These are phyloP conservation scores for Crithidia expoeki DNA, from an alignment of 208 protist species.

Conservation along the genomic window DNA sequence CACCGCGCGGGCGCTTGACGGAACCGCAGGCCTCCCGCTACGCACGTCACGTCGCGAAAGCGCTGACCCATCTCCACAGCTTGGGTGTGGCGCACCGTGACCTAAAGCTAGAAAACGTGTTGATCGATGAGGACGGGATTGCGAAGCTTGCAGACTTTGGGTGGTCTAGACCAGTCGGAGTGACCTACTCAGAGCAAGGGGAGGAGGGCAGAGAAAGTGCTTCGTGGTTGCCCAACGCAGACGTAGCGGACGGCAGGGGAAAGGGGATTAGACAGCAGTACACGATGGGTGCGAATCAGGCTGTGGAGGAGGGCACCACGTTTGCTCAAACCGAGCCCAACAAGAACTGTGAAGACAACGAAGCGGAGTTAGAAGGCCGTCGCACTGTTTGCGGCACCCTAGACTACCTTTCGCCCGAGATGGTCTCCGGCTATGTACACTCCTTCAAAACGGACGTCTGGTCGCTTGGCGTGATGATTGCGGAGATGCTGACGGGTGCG, in stretches of 20 bases:
- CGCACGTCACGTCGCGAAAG: conserved; percentile 67
- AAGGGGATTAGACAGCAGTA: too few species aligned
- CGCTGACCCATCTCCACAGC: conserved; percentile 76
- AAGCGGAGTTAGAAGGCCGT: conserved; percentile 13
- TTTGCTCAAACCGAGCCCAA: too few species aligned
- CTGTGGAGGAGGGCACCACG: too few species aligned
- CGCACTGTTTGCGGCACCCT: conserved; percentile 96
- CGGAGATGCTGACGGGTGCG: conserved; percentile 79
- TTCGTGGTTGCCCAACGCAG: too few species aligned
- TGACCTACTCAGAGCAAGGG: neutral
- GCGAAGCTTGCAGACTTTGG: conserved; percentile 99
- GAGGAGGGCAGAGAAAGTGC: too few species aligned
- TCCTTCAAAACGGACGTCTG: conserved; percentile 83
- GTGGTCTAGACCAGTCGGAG: conserved; percentile 81
- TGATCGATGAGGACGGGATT: conserved; percentile 74
- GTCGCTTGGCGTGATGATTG: conserved; percentile 87
- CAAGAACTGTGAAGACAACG: too few species aligned
- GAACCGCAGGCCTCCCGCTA: conserved; percentile 67
- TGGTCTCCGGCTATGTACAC: conserved; percentile 79
- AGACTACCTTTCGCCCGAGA: conserved; percentile 99
- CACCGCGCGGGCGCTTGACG: conserved; percentile 29
- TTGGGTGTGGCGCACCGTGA: conserved; percentile 87
- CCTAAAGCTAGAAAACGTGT: conserved; percentile 91
- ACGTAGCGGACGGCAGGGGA: too few species aligned
- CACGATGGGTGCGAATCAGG: too few species aligned